Percentiles rank a stretch among this genome's conserved stretches.
Conservation (phyloP, 768 basidiomycete genomes). For the Fibroporia radiculosa region DNA sequence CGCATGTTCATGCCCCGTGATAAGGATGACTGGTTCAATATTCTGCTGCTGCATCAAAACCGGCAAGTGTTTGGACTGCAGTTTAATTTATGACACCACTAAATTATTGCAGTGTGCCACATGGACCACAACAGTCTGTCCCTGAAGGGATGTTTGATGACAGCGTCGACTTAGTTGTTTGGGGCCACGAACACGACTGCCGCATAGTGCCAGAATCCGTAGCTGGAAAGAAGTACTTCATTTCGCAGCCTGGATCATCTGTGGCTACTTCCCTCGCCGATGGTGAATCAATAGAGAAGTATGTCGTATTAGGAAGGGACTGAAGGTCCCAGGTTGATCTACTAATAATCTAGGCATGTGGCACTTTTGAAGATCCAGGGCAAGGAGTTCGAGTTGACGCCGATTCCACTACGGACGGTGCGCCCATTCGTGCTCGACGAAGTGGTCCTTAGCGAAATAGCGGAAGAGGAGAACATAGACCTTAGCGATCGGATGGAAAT, state of each 20-base stretch:
- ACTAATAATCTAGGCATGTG: slow-evolving; percentile 88
- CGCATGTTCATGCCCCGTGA: slow-evolving; percentile 94
- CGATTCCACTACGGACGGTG: slow-evolving; percentile 84
- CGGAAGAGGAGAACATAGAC: slow-evolving; percentile 71
- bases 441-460: slow-evolving; percentile 62
- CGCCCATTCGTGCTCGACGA: slow-evolving; percentile 92
- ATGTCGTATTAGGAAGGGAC: no score
- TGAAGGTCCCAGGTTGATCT: no score
- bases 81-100: not conserved
- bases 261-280: slow-evolving; percentile 93
- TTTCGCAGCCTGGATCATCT: slow-evolving; percentile 91
- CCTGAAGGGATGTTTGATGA: slow-evolving; percentile 98
- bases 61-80: slow-evolving; percentile 42
- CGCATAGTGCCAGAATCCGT: slow-evolving; percentile 87
- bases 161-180: slow-evolving; percentile 85
- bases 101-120: slow-evolving; percentile 53
- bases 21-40: slow-evolving; percentile 91
- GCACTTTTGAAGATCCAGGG: slow-evolving; percentile 84
- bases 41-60: slow-evolving; percentile 92
- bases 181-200: slow-evolving; percentile 99
- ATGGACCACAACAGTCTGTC: slow-evolving; percentile 89
- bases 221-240: slow-evolving; percentile 84
- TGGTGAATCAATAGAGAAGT: slow-evolving; percentile 92
- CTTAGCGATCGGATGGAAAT: slow-evolving; percentile 78
- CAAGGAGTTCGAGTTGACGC: slow-evolving; percentile 79